These are phyloP conservation scores for Lagenaria siceraria DNA, from an alignment of 306 rosid genomes.

Conservation along the genomic window DNA sequence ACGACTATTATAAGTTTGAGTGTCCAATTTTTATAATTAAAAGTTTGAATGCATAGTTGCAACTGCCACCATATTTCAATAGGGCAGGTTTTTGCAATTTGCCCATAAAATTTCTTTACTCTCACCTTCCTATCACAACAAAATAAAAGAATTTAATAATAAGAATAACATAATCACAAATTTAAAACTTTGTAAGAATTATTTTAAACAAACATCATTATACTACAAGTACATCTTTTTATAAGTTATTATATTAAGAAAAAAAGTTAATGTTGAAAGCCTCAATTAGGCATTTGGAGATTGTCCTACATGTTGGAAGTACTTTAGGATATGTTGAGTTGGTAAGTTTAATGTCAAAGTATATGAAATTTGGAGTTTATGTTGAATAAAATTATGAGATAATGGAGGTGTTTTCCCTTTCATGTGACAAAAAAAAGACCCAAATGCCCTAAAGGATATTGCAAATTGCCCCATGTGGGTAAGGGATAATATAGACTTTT, in stretches of 20 bases:
- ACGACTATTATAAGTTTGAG: too few relatives aligned
- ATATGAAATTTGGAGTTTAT: background rate
- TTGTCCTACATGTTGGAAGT: background rate
- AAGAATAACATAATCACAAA: too few relatives aligned
- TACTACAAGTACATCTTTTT: background rate
- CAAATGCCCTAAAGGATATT: background rate
- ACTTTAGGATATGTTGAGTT: background rate
- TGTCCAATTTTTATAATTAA: too few relatives aligned
- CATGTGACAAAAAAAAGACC: background rate
- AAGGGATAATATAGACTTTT: background rate
- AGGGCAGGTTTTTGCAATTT: too few relatives aligned
- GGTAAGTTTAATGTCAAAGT: background rate
- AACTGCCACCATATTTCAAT: too few relatives aligned
- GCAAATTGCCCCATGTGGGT: background rate
- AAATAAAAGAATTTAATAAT: too few relatives aligned
- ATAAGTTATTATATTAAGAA: background rate
- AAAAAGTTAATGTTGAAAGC: background rate
- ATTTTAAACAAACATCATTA: too few relatives aligned
- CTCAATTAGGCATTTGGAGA: background rate
- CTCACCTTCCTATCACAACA: too few relatives aligned
- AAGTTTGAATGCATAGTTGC: too few relatives aligned
- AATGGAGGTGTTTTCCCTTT: background rate
- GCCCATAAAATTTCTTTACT: rapidly evolving
- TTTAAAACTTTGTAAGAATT: too few relatives aligned
- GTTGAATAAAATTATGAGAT: background rate